These are phyloP conservation scores for Russula abietina DNA, from an alignment of 768 basidiomycete genomes.

Conservation along the genomic window DNA sequence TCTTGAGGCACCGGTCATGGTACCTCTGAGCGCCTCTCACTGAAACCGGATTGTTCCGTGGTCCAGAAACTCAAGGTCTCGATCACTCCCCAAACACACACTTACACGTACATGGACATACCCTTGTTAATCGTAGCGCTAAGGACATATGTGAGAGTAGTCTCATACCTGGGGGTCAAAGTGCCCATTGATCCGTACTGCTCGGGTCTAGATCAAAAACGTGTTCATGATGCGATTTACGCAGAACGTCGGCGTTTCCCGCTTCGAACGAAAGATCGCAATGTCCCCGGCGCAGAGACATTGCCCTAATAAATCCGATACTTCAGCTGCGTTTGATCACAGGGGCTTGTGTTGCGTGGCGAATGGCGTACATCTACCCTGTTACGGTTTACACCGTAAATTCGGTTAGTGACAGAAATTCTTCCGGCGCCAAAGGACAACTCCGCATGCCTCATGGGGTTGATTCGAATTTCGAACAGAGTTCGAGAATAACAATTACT, in stretches of 20 bases:
- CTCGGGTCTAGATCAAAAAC: constrained; percentile 18
- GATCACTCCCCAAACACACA: background rate
- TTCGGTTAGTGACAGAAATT: constrained; percentile 11
- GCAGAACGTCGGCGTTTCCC: constrained; percentile 14
- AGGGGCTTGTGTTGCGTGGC: constrained; percentile 1
- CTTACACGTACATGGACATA: background rate
- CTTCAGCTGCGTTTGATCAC: constrained; percentile 19
- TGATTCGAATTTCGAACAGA: constrained; percentile 7
- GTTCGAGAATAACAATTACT: constrained; percentile 20
- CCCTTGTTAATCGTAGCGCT: background rate
- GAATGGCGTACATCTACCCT: constrained; percentile 7
- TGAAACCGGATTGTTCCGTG: constrained; percentile 11
- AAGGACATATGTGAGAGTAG: background rate
- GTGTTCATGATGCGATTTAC: constrained; percentile 21
- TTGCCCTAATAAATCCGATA: constrained; percentile 11
- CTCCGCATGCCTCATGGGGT: constrained; percentile 3
- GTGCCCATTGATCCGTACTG: constrained; percentile 7
- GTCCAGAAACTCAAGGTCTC: background rate
- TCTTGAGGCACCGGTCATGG: constrained; percentile 3
- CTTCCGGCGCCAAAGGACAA: constrained; percentile 4
- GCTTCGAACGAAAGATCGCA: constrained; percentile 4
- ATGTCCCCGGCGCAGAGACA: constrained; percentile 6
- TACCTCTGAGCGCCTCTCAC: constrained; percentile 1
- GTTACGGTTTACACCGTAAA: background rate
- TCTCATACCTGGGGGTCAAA: background rate